Conservation (phyloP, 192 early-diverging fungal species). For the Podila verticillata region DNA sequence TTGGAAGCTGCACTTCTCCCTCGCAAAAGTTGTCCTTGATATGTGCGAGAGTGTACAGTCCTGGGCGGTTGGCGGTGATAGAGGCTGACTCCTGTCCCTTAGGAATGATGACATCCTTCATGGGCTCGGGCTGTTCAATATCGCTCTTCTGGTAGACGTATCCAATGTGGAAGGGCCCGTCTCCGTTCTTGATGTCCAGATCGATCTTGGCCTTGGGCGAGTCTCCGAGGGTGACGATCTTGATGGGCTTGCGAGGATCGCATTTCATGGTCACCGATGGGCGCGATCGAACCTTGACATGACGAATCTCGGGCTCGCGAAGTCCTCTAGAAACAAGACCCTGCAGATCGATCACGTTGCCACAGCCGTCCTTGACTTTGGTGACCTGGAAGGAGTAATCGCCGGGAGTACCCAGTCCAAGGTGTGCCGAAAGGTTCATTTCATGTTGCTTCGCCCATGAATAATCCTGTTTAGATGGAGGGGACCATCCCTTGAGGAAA, state of each 20-base stretch:
- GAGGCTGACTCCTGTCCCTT: constrained; percentile 1
- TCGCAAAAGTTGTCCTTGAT: constrained; percentile 37
- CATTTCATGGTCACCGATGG: constrained; percentile 31
- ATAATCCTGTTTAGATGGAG: constrained; percentile 25
- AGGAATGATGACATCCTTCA: constrained; percentile 21
- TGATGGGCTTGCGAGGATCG: constrained; percentile 31
- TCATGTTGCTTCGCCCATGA: constrained; percentile 39
- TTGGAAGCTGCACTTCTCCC: constrained; percentile 21
- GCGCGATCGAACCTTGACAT: constrained; percentile 26
- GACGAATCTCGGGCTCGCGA: constrained; percentile 37
- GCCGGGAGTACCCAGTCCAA: constrained; percentile 30
- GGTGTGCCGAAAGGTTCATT: constrained; percentile 38
- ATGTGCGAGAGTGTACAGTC: constrained; percentile 34
- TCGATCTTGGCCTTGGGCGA: constrained; percentile 8
- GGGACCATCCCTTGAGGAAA: constrained; percentile 34
- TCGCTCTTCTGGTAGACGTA: constrained; percentile 41
- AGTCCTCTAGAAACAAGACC: constrained; percentile 19
- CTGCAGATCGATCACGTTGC: constrained; percentile 28
- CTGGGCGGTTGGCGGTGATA: constrained; percentile 25
- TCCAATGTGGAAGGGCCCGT: constrained; percentile 26
- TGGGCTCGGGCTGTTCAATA: constrained; percentile 29
- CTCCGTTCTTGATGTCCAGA: constrained; percentile 21
- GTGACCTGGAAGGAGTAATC: constrained; percentile 30
- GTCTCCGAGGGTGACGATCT: constrained; percentile 24
- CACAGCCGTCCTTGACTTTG: constrained; percentile 34